Evolutionary conservation across 2,329 filamentous ascomycete species (phyloP).

Genomic region (Neoscytalidium dimidiatum): DNA sequence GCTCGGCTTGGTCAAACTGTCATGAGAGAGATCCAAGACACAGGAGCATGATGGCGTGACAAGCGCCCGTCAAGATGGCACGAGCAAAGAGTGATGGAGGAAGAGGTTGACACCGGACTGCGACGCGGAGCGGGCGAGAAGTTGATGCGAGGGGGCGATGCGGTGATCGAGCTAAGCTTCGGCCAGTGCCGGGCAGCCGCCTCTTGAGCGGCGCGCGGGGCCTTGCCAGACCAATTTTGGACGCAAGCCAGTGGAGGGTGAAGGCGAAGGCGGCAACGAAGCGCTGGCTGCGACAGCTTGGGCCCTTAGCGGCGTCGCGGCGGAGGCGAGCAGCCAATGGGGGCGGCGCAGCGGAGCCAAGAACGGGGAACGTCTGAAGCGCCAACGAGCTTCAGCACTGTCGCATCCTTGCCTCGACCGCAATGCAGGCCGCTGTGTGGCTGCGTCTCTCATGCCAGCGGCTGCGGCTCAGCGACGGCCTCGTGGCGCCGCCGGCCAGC

Average conservation of each 20-base stretch:
- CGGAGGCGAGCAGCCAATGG: not conserved
- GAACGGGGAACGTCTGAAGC: not conserved
- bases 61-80: not conserved
- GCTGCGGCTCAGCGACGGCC: conserved; percentile 13
- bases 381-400: conserved; percentile 15
- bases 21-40: conserved; percentile 13
- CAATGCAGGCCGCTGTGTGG: conserved; percentile 3
- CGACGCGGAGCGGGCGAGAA: conserved; percentile 8
- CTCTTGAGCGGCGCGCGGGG: not conserved
- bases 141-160: conserved; percentile 6
- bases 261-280: not conserved
- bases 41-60: conserved; percentile 19
- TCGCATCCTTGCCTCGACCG: not conserved
- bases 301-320: not conserved
- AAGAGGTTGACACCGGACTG: conserved; percentile 16
- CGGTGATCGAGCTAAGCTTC: conserved; percentile 9
- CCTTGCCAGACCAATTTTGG: not conserved
- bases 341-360: not conserved
- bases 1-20: conserved; percentile 1
- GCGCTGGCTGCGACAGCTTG: conserved; percentile 15
- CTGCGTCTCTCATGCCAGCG: not conserved
- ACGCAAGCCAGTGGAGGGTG: not conserved
- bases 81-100: not conserved
- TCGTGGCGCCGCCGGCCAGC: not conserved
- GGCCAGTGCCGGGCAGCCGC: conserved; percentile 7